Percentiles rank a stretch among this genome's conserved stretches.
Evolutionary conservation across 306 rosid genomes (phyloP).

Genomic region (Potentilla sterilis): DNA sequence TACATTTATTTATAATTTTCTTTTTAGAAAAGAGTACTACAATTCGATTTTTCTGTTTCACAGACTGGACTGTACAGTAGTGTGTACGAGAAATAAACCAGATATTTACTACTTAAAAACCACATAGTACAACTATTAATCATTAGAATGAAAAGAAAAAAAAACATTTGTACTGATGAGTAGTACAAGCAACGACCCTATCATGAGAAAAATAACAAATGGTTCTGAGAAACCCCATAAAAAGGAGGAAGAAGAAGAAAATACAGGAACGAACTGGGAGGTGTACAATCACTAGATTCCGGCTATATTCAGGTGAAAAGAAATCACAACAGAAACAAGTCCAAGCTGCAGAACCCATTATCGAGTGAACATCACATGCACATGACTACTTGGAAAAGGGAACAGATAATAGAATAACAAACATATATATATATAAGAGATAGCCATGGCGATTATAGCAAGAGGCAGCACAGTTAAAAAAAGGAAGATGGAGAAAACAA

Average conservation of each 20-base stretch:
- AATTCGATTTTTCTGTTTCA: not conserved
- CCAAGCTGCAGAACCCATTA: constrained; percentile 29
- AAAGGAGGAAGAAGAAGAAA: not conserved
- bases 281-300: constrained; percentile 16
- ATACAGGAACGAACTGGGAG: not conserved
- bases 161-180: not conserved
- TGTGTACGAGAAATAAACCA: not conserved
- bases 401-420: not conserved
- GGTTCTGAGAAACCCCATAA: not conserved
- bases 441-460: not conserved
- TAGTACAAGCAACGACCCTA: constrained; percentile 2
- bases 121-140: not conserved
- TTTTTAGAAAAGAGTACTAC: not conserved
- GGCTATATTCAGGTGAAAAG: constrained; percentile 22
- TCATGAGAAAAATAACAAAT: not conserved
- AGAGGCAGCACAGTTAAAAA: constrained; percentile 1
- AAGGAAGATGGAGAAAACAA: not conserved
- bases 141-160: not conserved
- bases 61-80: not conserved
- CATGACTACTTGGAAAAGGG: not conserved
- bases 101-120: not conserved
- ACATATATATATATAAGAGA: not conserved
- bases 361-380: constrained; percentile 37
- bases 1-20: not conserved
- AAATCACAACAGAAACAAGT: not conserved